Evolutionary conservation across 768 basidiomycete genomes (phyloP), one percentile per base, ranked within the genome.

Genomic region (Macrocybe gigantea): DNA sequence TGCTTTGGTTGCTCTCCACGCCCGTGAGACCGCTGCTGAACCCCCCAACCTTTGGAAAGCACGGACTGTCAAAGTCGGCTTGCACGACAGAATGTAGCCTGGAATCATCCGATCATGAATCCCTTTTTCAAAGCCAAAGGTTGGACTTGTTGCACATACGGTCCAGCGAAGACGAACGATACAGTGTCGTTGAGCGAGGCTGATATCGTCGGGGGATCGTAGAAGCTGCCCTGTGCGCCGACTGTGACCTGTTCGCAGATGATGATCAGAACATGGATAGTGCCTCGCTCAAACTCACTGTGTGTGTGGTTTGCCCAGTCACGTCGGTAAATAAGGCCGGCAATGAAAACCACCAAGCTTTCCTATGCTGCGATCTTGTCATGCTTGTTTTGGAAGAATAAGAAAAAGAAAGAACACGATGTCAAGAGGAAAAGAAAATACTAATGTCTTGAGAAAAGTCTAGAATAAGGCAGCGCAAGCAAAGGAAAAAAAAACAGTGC

Each of bases 11-110:
- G 43, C 63, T 58, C 1, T 59, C 56, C 15, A 53, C 38, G 5
- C 62, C 61, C 1, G 55, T 55, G 7, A 67, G 45, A 1, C 70
- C 69, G 45, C 61, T 68, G 39, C 68, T 63, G 57, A 80, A 74
- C 3, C 73, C 73, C 3, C 70, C 71, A 0, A 50, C 45, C 8
- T 71, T 59, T 9, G 64, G 65, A 33, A 60, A 38, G 51, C 76
- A 77, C 2, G 75, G 75, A 8, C 56, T 47, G 0, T 63, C 60
- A 47, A 66, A 64, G 1, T 56, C 48, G 40, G 61, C 62, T 51
- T 77, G 71, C 0, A 73, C 69, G 6, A 73, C 68, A 7, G 67
- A 64, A 53, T 77, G 75, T 13, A 52, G 44, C 33, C 72, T 72
- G 32, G 2, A 38, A 29, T 36, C 29, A 4, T 14, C 5, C 33